Evolutionary conservation across 345 rosid species (phyloP).

Genomic region (Dipteronia sinensis): DNA sequence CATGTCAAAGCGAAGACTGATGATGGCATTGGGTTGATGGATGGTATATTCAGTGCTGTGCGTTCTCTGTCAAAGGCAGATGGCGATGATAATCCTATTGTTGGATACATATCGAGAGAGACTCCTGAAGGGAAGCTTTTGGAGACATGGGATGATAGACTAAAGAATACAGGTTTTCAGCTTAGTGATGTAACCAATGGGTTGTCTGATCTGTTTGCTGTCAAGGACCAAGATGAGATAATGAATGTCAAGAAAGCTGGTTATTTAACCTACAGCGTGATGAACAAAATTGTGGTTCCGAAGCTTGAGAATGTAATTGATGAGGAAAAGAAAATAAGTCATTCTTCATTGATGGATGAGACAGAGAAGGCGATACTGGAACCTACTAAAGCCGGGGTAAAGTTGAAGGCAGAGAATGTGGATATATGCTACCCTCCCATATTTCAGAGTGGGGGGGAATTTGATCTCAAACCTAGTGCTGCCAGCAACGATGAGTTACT

Average conservation of each 20-base stretch:
- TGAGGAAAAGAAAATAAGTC: conserved; percentile 84
- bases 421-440: conserved; percentile 97
- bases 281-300: conserved; percentile 87
- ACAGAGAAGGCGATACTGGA: conserved; percentile 85
- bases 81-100: conserved; percentile 46
- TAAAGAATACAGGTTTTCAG: conserved; percentile 55
- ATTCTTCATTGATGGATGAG: conserved; percentile 84
- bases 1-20: conserved; percentile 74
- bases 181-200: conserved; percentile 73
- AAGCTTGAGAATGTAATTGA: conserved; percentile 87
- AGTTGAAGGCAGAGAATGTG: conserved; percentile 85
- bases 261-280: conserved; percentile 65
- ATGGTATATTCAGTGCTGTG: conserved; percentile 60
- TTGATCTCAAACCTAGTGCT: conserved; percentile 95
- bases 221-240: conserved; percentile 74
- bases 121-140: conserved; percentile 84
- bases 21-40: conserved; percentile 72
- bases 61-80: conserved; percentile 44
- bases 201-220: conserved; percentile 80
- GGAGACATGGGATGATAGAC: conserved; percentile 75
- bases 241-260: conserved; percentile 86
- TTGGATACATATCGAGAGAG: conserved; percentile 79
- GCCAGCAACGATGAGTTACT: conserved; percentile 80
- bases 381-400: conserved; percentile 78
- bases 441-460: conserved; percentile 90